These are phyloP conservation scores for Meyerozyma athensensis DNA, from an alignment of 1,139 yeast genomes.

Conservation along the genomic window DNA sequence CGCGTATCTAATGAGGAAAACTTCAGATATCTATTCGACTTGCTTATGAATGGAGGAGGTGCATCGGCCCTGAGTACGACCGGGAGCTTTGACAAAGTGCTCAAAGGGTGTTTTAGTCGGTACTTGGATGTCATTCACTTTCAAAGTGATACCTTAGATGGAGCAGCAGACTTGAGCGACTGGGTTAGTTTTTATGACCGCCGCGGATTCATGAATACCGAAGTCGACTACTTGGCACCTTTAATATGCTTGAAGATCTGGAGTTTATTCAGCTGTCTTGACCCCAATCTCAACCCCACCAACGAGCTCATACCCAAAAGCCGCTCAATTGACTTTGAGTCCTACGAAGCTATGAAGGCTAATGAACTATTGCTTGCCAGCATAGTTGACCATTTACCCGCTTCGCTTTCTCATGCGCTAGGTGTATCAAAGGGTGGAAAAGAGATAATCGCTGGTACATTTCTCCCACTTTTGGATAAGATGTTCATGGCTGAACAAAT, in stretches of 20 bases:
- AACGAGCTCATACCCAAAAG: constrained; percentile 31
- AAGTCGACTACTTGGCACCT: constrained; percentile 51
- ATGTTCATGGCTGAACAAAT: constrained; percentile 40
- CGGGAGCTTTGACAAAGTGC: constrained; percentile 55
- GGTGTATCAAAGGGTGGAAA: constrained; percentile 22
- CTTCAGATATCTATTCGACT: constrained; percentile 35
- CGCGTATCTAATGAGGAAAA: constrained; percentile 44
- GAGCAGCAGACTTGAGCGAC: constrained; percentile 64
- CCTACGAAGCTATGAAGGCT: constrained; percentile 25
- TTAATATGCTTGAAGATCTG: constrained; percentile 61
- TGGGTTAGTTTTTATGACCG: constrained; percentile 73
- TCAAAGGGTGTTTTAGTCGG: constrained; percentile 67
- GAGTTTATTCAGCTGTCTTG: constrained; percentile 60
- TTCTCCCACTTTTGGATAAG: constrained; percentile 44
- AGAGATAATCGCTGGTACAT: constrained; percentile 24
- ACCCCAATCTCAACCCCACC: constrained; percentile 26
- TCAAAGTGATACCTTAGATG: constrained; percentile 60
- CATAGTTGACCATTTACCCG: constrained; percentile 26
- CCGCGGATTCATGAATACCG: constrained; percentile 19
- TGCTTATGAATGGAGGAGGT: constrained; percentile 32
- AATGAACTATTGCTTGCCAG: constrained; percentile 25
- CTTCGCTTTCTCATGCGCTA: constrained; percentile 21
- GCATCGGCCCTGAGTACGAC: constrained; percentile 42
- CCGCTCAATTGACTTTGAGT: constrained; percentile 42
- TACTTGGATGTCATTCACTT: constrained; percentile 49